phyloP scores from a whole-genome alignment of 768 basidiomycete genomes.

The Cyathus striatus region DNA sequence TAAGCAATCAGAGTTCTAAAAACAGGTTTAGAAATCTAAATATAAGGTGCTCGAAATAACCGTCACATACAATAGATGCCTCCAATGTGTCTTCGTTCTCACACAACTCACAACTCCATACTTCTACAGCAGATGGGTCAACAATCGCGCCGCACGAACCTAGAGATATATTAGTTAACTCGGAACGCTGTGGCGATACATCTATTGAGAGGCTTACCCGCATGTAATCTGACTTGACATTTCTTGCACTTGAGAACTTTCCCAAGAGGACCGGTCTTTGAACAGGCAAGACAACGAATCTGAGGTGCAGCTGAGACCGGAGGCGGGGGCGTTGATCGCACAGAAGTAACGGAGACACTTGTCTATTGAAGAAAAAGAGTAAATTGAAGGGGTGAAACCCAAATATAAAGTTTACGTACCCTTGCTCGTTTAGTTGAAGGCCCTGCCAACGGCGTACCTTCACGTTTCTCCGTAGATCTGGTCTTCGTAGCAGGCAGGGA shows the following conservation, averaged over 20 bases:
- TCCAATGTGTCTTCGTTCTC: conserved; percentile 78
- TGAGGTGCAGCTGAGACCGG: conserved; percentile 47
- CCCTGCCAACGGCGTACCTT: conserved; percentile 48
- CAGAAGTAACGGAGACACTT: conserved; percentile 40
- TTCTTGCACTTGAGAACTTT: conserved; percentile 79
- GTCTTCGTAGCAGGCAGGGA: conserved; percentile 46
- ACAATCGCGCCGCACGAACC: conserved; percentile 66
- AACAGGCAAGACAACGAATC: conserved; percentile 71
- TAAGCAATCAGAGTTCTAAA: conserved; percentile 77
- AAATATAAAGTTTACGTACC: conserved; percentile 22
- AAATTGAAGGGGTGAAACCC: neutral
- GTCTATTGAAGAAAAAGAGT: conserved; percentile 27
- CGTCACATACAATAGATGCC: conserved; percentile 83
- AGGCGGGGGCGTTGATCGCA: conserved; percentile 71
- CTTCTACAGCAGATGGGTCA: conserved; percentile 57
- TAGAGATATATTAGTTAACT: conserved; percentile 17
- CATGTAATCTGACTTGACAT: conserved; percentile 77
- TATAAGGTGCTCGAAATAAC: conserved; percentile 1
- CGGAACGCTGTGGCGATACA: neutral
- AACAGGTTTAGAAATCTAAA: conserved; percentile 2
- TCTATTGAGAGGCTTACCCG: conserved; percentile 47
- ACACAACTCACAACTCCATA: conserved; percentile 88
- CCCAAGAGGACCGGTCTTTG: conserved; percentile 66
- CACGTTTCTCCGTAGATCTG: conserved; percentile 53
- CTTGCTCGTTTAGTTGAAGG: conserved; percentile 40